phyloP scores from a whole-genome alignment of 345 rosid species.

The Pistacia atlantica region DNA sequence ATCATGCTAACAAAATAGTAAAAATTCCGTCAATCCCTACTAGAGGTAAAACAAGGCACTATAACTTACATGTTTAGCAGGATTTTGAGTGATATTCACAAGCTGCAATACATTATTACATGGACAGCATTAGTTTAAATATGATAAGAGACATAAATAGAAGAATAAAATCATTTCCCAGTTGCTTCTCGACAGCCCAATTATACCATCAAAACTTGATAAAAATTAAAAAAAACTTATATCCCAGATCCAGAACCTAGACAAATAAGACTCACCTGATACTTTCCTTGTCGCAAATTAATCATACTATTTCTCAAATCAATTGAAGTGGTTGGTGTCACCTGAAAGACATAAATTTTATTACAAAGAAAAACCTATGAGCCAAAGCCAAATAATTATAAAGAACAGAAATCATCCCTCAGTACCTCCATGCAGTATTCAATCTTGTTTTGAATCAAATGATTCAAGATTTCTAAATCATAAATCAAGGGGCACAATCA shows the following conservation, averaged over 20 bases:
- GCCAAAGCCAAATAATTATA: not conserved
- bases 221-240: not conserved
- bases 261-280: constrained; percentile 37
- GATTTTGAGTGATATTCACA: constrained; percentile 32
- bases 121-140: constrained; percentile 17
- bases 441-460: constrained; percentile 46
- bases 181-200: not conserved
- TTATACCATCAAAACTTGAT: not conserved
- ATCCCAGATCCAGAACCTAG: not conserved
- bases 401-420: constrained; percentile 14
- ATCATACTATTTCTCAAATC: constrained; percentile 16
- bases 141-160: not conserved
- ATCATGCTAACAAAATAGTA: not conserved
- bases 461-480: constrained; percentile 53
- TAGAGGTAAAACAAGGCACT: not conserved
- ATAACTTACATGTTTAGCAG: constrained; percentile 41
- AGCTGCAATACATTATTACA: constrained; percentile 39
- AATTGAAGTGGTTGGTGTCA: constrained; percentile 30
- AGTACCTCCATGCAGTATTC: constrained; percentile 68
- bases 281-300: constrained; percentile 26
- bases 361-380: constrained; percentile 5
- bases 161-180: not conserved
- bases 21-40: not conserved
- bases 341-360: constrained; percentile 31
- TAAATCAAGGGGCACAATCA: constrained; percentile 39